Evolutionary conservation across 495 filamentous ascomycete genomes (phyloP).

Genomic region (Filosporella fistucella): DNA sequence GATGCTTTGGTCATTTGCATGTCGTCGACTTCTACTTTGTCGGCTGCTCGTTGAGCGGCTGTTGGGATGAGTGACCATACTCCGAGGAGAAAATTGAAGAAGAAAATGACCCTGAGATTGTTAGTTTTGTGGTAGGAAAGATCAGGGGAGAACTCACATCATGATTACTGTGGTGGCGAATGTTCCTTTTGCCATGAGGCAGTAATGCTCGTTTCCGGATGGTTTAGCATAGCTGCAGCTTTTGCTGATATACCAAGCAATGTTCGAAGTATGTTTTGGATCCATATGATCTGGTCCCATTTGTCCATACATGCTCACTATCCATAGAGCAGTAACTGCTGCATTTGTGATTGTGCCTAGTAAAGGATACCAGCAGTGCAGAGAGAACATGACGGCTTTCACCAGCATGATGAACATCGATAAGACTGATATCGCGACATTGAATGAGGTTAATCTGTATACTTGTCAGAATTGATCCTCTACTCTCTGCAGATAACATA

Average conservation of each 20-base stretch:
- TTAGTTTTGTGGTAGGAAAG: conserved; percentile 13
- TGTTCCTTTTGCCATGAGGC: conserved; percentile 68
- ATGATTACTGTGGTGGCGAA: conserved; percentile 69
- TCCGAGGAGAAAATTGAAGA: conserved; percentile 49
- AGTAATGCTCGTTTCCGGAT: conserved; percentile 56
- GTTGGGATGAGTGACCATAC: conserved; percentile 61
- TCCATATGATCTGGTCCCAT: conserved; percentile 78
- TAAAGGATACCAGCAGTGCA: conserved; percentile 70
- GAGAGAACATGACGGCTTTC: conserved; percentile 62
- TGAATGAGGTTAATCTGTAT: conserved; percentile 69
- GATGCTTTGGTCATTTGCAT: conserved; percentile 28
- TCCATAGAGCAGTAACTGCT: conserved; percentile 57
- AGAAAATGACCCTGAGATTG: conserved; percentile 45
- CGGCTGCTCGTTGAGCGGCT: conserved; percentile 21
- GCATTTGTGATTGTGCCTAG: conserved; percentile 55
- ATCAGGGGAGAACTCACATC: conserved; percentile 53
- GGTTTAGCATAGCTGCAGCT: conserved; percentile 61
- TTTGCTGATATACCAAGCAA: conserved; percentile 82
- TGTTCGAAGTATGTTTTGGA: conserved; percentile 57
- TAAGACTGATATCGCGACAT: conserved; percentile 77
- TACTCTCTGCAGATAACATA: conserved; percentile 39
- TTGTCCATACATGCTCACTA: conserved; percentile 65
- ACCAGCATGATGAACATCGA: conserved; percentile 62
- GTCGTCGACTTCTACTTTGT: conserved; percentile 31
- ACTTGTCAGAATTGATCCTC: not conserved